Percentiles rank a stretch among this genome's conserved stretches.
Conservation (phyloP, 495 filamentous ascomycete species). For the Bombardia bombarda region DNA sequence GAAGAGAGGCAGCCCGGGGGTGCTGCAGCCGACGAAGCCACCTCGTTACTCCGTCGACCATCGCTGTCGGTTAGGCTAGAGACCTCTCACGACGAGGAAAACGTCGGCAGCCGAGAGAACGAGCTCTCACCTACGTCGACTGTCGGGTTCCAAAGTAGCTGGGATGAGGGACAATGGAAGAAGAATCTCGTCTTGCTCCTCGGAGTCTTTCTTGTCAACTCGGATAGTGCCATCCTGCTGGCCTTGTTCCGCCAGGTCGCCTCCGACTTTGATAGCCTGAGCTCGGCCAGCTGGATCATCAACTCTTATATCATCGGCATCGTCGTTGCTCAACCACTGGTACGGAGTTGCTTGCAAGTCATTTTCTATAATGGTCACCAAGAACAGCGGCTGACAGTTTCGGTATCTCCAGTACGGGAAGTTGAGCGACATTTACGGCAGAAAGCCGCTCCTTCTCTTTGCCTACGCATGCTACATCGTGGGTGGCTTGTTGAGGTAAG, state of each 20-base stretch:
- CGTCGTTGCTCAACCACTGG: conserved; percentile 8
- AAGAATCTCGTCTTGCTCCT: conserved; percentile 12
- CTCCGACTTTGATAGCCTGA: conserved; percentile 9
- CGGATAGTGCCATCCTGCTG: conserved; percentile 12
- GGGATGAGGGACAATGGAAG: conserved; percentile 3
- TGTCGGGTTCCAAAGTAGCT: not conserved
- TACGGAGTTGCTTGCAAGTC: too few relatives aligned
- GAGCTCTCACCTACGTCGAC: conserved; percentile 4
- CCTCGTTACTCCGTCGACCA: too few relatives aligned
- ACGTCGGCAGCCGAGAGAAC: not conserved
- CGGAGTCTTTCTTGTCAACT: conserved; percentile 14
- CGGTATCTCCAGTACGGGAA: conserved; percentile 6
- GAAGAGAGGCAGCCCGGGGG: too few relatives aligned
- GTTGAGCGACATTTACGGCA: conserved; percentile 11
- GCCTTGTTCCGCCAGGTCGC: conserved; percentile 14
- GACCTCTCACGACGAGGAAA: conserved; percentile 5
- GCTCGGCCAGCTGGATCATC: conserved; percentile 13
- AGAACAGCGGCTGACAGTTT: not conserved
- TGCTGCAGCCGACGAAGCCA: too few relatives aligned
- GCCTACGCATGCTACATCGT: conserved; percentile 4
- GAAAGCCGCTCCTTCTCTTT: conserved; percentile 10
- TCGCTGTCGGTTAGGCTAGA: too few relatives aligned
- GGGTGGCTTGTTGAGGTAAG: conserved; percentile 6
- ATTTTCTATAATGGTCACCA: too few relatives aligned
- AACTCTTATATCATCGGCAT: conserved; percentile 10